Evolutionary conservation across 495 filamentous ascomycete species (phyloP).

Genomic region (Jackrogersella minutella): DNA sequence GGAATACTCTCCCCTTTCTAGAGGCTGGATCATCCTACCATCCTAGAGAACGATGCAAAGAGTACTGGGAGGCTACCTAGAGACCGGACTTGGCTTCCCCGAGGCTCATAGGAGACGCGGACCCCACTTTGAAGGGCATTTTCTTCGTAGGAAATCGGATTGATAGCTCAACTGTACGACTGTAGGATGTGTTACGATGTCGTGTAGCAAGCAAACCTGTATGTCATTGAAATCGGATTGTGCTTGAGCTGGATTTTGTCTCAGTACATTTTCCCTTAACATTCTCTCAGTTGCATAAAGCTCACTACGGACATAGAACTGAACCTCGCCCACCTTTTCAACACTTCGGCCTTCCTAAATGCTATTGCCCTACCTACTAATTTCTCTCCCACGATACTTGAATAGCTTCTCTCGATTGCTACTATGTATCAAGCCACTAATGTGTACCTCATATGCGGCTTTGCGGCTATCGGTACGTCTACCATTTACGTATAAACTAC

Average conservation of each 20-base stretch:
- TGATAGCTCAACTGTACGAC: neutral
- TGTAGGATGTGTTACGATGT: neutral
- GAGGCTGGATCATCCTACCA: neutral
- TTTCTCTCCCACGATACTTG: neutral
- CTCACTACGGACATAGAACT: neutral
- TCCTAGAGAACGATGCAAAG: neutral
- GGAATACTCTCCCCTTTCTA: neutral
- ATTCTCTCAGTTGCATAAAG: neutral
- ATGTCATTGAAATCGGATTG: neutral
- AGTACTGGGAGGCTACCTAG: neutral
- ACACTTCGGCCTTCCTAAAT: neutral
- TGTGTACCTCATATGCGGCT: conserved; percentile 68
- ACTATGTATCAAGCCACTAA: conserved; percentile 58
- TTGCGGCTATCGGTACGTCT: conserved; percentile 70
- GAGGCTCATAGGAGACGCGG: neutral
- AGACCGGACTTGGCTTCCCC: neutral
- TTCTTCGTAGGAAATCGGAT: neutral
- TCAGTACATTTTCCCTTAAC: neutral
- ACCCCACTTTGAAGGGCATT: neutral
- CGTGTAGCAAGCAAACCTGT: neutral
- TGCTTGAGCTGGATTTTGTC: neutral
- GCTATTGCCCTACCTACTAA: neutral
- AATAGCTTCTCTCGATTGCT: neutral
- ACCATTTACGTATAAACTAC: no score
- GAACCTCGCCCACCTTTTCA: neutral